Conservation (phyloP, 106 monocot species). For the Dactylorhiza incarnata region DNA sequence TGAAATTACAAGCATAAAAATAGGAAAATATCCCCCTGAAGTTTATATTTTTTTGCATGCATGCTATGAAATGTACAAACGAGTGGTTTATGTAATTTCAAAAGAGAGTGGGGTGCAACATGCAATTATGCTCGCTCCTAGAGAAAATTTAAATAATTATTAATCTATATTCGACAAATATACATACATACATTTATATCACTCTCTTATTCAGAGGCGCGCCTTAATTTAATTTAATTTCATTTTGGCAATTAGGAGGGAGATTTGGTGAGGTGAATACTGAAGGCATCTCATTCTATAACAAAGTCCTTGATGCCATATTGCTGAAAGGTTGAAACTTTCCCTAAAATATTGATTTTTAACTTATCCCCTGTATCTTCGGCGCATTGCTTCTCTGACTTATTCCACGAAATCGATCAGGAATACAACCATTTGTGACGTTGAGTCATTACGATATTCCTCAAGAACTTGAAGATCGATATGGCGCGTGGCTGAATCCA, state of each 20-base stretch:
- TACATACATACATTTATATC: no score
- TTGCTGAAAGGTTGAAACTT: slow-evolving; percentile 30
- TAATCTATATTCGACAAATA: no score
- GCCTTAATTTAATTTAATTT: no score
- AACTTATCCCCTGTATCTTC: not conserved
- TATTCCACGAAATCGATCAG: slow-evolving; percentile 11
- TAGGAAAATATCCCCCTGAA: no score
- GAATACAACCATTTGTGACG: slow-evolving; percentile 54
- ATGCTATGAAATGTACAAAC: no score
- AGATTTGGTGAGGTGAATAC: slow-evolving; percentile 38
- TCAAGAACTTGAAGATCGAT: slow-evolving; percentile 42
- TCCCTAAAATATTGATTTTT: not conserved
- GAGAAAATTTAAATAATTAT: no score
- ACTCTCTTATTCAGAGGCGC: no score
- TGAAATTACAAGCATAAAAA: no score
- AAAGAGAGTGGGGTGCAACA: no score
- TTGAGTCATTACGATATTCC: slow-evolving; percentile 45
- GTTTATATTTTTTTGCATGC: no score
- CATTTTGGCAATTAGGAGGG: slow-evolving; percentile 26
- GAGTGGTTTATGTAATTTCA: no score
- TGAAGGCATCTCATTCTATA: slow-evolving; percentile 42
- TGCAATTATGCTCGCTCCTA: no score
- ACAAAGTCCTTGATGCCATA: slow-evolving; percentile 33
- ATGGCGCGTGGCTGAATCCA: slow-evolving; percentile 40
- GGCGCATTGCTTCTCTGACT: not conserved